phyloP scores from a whole-genome alignment of 768 basidiomycete genomes.

The Pholiota microspora region DNA sequence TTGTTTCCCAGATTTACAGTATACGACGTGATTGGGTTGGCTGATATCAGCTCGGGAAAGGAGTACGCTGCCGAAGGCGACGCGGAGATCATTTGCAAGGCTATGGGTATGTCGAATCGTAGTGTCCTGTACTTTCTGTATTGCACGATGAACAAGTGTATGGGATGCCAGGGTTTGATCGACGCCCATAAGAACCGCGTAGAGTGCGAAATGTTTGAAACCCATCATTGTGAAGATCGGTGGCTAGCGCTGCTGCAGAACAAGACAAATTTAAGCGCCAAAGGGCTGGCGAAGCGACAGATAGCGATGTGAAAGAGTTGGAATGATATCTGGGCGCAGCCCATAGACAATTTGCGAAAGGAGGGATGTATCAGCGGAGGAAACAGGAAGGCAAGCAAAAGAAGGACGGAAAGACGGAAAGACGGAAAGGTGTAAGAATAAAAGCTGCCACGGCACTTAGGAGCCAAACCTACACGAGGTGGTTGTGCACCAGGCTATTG shows the following conservation, averaged over 20 bases:
- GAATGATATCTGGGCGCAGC: slow-evolving; percentile 18
- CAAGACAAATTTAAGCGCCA: background rate
- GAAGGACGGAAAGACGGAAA: slow-evolving; percentile 4
- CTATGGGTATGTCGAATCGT: slow-evolving; percentile 58
- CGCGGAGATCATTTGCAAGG: slow-evolving; percentile 67
- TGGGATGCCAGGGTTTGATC: slow-evolving; percentile 23
- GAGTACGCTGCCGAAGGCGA: slow-evolving; percentile 58
- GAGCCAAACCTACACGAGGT: slow-evolving; percentile 14
- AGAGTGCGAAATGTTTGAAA: slow-evolving; percentile 30
- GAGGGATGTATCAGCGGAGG: background rate
- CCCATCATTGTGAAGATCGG: slow-evolving; percentile 21
- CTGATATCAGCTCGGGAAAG: slow-evolving; percentile 34
- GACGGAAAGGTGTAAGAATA: no score
- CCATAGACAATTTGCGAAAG: slow-evolving; percentile 7
- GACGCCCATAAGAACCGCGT: slow-evolving; percentile 33
- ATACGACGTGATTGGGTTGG: slow-evolving; percentile 32
- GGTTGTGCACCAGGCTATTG: slow-evolving; percentile 6
- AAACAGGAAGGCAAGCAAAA: background rate
- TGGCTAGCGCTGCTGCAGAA: background rate
- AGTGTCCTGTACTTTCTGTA: slow-evolving; percentile 48
- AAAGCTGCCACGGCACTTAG: background rate
- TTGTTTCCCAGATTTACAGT: slow-evolving; percentile 40
- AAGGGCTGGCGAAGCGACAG: background rate
- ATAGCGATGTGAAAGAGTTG: background rate
- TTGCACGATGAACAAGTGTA: slow-evolving; percentile 38